Percentiles rank a stretch among this genome's conserved stretches.
phyloP scores from a whole-genome alignment of 371 early-diverging fungal species.

The Mortierella sp. region DNA sequence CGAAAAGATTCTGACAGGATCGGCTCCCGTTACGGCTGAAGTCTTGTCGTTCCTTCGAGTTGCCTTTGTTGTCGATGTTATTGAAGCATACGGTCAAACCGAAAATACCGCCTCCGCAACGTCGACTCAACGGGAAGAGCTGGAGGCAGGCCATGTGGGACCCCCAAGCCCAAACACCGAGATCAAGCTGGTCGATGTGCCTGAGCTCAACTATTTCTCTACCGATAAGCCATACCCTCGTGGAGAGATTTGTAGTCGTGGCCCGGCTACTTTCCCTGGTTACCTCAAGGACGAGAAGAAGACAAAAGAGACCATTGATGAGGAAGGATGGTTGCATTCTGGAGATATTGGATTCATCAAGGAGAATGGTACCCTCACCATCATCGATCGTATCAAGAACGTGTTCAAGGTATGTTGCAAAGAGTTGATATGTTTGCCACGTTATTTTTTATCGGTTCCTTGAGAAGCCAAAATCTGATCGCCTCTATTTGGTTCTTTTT shows the following conservation, averaged over 20 bases:
- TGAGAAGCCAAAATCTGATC: no score
- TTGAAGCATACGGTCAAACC: constrained; percentile 93
- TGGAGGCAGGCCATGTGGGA: constrained; percentile 83
- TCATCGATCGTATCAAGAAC: constrained; percentile 98
- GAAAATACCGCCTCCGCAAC: constrained; percentile 81
- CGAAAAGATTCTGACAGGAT: constrained; percentile 79
- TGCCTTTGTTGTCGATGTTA: constrained; percentile 74
- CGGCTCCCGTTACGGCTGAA: constrained; percentile 93
- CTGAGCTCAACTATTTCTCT: constrained; percentile 89
- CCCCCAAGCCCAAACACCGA: constrained; percentile 70
- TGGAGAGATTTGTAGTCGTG: constrained; percentile 95
- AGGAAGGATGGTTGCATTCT: constrained; percentile 86
- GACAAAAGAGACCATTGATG: constrained; percentile 73
- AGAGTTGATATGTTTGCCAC: no score
- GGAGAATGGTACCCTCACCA: constrained; percentile 69
- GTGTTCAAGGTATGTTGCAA: constrained; percentile 90
- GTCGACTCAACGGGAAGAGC: constrained; percentile 62
- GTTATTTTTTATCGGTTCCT: no score
- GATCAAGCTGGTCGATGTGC: constrained; percentile 93
- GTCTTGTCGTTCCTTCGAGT: constrained; percentile 92
- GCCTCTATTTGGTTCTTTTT: background rate
- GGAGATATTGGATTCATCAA: constrained; percentile 89
- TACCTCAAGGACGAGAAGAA: constrained; percentile 90
- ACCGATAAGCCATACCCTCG: constrained; percentile 83
- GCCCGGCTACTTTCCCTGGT: constrained; percentile 82